These are phyloP conservation scores for Termitomyces sp. DNA, from an alignment of 768 basidiomycete species.

Conservation along the genomic window DNA sequence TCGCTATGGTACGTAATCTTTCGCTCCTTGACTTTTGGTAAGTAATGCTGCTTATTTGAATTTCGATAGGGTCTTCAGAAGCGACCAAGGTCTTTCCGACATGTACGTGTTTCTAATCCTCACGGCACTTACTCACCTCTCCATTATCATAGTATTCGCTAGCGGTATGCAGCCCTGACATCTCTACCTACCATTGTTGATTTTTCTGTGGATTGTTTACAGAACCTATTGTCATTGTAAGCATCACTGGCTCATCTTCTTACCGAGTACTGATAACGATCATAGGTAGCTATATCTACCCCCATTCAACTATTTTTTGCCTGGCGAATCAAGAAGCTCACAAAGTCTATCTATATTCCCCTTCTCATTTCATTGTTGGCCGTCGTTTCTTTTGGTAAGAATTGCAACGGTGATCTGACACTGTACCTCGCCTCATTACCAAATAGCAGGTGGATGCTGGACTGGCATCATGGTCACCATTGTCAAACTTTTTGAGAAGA, in stretches of 20 bases:
- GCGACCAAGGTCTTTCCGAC: slow-evolving; percentile 7
- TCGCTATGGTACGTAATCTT: slow-evolving; percentile 16
- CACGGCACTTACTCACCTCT: neutral
- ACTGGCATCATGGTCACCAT: slow-evolving; percentile 26
- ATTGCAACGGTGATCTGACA: neutral
- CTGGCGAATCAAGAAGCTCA: slow-evolving; percentile 19
- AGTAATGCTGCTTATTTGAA: neutral
- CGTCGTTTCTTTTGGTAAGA: neutral
- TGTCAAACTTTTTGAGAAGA: slow-evolving; percentile 25
- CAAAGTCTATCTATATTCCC: slow-evolving; percentile 18
- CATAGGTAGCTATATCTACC: slow-evolving; percentile 20
- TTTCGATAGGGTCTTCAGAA: slow-evolving; percentile 6
- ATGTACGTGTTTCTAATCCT: neutral
- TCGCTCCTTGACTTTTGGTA: neutral
- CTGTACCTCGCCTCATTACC: neutral
- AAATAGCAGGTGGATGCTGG: slow-evolving; percentile 29
- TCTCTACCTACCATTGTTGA: neutral
- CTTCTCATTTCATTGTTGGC: slow-evolving; percentile 15
- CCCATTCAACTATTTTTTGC: slow-evolving; percentile 25
- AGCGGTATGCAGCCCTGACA: neutral
- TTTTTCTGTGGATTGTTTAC: neutral
- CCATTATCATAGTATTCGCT: neutral
- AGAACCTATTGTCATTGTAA: slow-evolving; percentile 20
- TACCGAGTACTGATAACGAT: neutral
- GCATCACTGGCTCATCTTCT: neutral